Evolutionary conservation across 2,329 filamentous ascomycete species (phyloP).

Genomic region (Knufia fluminis): DNA sequence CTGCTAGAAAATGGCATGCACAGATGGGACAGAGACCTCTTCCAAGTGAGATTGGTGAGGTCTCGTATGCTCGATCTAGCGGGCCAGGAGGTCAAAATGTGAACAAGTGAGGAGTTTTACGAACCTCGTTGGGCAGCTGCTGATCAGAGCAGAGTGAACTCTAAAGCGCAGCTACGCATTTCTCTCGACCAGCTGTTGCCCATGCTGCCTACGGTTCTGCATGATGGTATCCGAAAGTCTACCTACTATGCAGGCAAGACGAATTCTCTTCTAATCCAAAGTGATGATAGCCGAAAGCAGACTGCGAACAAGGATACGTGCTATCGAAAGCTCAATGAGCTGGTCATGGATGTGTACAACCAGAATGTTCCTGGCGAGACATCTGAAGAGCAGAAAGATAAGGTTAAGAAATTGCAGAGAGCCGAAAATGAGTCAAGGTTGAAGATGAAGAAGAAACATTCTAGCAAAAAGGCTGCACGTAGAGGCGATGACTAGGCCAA

Average conservation of each 20-base stretch:
- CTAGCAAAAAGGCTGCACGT: conserved; percentile 48
- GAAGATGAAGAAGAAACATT: conserved; percentile 51
- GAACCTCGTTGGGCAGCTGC: background rate
- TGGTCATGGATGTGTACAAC: conserved; percentile 44
- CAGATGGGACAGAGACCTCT: conserved; percentile 47
- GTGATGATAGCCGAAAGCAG: conserved; percentile 55
- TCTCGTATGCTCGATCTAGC: conserved; percentile 55
- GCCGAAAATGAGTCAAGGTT: conserved; percentile 50
- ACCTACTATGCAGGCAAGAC: conserved; percentile 48
- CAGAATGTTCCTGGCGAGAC: conserved; percentile 52
- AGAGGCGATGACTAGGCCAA: conserved; percentile 12
- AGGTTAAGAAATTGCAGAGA: conserved; percentile 47
- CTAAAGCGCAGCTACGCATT: conserved; percentile 56
- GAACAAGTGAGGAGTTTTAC: conserved; percentile 48
- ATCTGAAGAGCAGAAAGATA: conserved; percentile 44
- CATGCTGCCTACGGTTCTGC: conserved; percentile 46
- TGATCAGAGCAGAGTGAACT: conserved; percentile 46
- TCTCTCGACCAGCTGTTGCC: conserved; percentile 44
- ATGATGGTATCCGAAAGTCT: conserved; percentile 42
- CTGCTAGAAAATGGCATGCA: conserved; percentile 49
- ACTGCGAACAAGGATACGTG: conserved; percentile 51
- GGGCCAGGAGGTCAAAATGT: conserved; percentile 61
- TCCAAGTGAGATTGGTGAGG: conserved; percentile 42
- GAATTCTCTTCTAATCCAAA: conserved; percentile 50
- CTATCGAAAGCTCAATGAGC: conserved; percentile 47